Base-by-base conservation (phyloP, 345 rosid genomes). In the Orychophragmus violaceus region DNA sequence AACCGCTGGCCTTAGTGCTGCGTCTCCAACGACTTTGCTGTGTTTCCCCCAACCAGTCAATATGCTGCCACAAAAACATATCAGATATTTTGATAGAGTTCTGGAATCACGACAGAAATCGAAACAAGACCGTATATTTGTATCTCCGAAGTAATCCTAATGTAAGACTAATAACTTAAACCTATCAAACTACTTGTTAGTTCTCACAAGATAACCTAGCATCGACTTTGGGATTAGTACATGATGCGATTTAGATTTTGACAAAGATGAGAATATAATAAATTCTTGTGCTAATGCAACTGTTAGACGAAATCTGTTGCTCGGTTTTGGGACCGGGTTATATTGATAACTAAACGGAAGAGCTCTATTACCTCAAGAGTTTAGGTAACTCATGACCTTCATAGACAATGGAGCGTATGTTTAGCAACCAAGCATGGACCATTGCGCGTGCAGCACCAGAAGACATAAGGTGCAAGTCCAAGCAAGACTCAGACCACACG, bases 11-110 rank as follows among this genome's bases (percentile, higher is more conserved):
- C 78, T 89, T 18, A 92, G 75, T 6, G 97, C 76, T 32, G 97
- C 84, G 10, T 87, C 91, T 17, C 98, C 98, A 3, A 87, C 93
- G 44, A 92, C 88, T 80, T 92, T 92, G 79, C 97, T 87, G 77
- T 92, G 98, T 72, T 89, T 92, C 41, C 98, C 98, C 97, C 98
- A 92, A 54, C 98, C 98, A 9, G 97, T 92, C 85, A 92, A 85
- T 60, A 92, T 92, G 79, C 97, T 92, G 49, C 69, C 85, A 42
- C 36, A 14, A 24, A 23, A 35, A 23, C 22, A 49, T 5, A 17
- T 13, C 57, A 19, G 25, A 68, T 8, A 16, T 30, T 9, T 52
- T 56, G 36, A 41, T 6, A 36, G 42, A 36, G 42, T 36, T 36
- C 16, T 16, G 42, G 13, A 36, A 13, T 5, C n/a, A n/a, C n/a